Evolutionary conservation across 345 rosid genomes (phyloP).

Genomic region (Sisymbrium altissimum): DNA sequence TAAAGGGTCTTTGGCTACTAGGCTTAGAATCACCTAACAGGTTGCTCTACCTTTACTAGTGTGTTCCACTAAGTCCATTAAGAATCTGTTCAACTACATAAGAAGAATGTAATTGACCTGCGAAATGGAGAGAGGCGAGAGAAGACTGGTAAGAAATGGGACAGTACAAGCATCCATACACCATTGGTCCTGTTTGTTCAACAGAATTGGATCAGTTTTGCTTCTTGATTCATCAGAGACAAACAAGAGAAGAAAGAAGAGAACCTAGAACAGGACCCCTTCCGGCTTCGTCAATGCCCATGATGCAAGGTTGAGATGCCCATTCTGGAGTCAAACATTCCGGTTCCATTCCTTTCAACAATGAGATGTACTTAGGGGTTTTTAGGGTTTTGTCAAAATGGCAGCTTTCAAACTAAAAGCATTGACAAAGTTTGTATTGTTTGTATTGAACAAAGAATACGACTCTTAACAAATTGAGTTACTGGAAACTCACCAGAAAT

Average conservation of each 20-base stretch:
- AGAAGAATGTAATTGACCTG: conserved; percentile 41
- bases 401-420: no score
- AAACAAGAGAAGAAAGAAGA: no score
- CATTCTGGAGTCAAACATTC: conserved; percentile 49
- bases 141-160: conserved; percentile 67
- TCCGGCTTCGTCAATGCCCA: conserved; percentile 97
- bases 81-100: not conserved
- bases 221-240: not conserved
- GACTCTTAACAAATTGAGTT: no score
- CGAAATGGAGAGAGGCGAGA: conserved; percentile 76
- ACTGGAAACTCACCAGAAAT: not conserved
- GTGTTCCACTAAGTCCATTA: not conserved
- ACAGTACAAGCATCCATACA: conserved; percentile 92
- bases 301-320: conserved; percentile 80
- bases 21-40: not conserved
- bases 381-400: conserved; percentile 16
- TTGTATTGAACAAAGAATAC: no score
- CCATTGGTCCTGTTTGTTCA: conserved; percentile 83
- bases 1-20: not conserved
- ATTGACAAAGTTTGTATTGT: no score
- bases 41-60: not conserved
- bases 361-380: not conserved
- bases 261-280: conserved; percentile 90
- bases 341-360: conserved; percentile 32
- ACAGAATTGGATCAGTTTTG: conserved; percentile 12